These are phyloP conservation scores for Fusarium dimerum DNA, from an alignment of 2,329 filamentous ascomycete species.

Conservation along the genomic window DNA sequence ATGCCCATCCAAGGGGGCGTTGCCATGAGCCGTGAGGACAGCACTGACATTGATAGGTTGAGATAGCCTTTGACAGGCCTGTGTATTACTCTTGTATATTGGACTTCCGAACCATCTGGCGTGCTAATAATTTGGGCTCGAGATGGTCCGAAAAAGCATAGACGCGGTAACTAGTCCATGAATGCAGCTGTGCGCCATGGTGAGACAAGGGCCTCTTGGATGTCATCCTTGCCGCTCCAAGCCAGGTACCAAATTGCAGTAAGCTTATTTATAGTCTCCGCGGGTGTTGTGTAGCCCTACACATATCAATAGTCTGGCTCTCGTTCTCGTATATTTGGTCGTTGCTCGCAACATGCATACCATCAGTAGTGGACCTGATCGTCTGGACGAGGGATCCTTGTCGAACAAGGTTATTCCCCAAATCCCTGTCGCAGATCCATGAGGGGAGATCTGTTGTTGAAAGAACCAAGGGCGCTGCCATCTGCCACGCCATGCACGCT, in stretches of 20 bases:
- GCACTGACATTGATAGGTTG: too few relatives aligned
- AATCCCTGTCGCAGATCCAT: background rate
- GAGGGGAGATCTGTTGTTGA: constrained; percentile 5
- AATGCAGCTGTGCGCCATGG: constrained; percentile 6
- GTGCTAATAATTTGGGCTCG: too few relatives aligned
- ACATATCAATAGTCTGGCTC: constrained; percentile 15
- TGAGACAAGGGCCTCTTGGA: constrained; percentile 3
- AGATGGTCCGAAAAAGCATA: too few relatives aligned
- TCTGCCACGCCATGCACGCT: too few relatives aligned
- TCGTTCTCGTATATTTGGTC: background rate
- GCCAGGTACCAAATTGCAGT: constrained; percentile 3
- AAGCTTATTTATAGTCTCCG: constrained; percentile 4
- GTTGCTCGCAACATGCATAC: background rate
- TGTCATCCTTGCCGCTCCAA: constrained; percentile 8
- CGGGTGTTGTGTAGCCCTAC: constrained; percentile 4
- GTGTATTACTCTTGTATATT: too few relatives aligned
- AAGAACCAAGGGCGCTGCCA: too few relatives aligned
- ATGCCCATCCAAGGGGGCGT: too few relatives aligned
- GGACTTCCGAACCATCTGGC: too few relatives aligned
- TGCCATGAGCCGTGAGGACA: too few relatives aligned
- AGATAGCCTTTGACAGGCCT: too few relatives aligned
- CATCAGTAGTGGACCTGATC: background rate
- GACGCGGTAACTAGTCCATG: background rate
- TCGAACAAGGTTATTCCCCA: background rate
- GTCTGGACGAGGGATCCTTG: background rate